A percentile compares a stretch with the other conserved stretches of the same genome.
These are phyloP conservation scores for Russula emetica DNA, from an alignment of 768 basidiomycete species.

Conservation along the genomic window DNA sequence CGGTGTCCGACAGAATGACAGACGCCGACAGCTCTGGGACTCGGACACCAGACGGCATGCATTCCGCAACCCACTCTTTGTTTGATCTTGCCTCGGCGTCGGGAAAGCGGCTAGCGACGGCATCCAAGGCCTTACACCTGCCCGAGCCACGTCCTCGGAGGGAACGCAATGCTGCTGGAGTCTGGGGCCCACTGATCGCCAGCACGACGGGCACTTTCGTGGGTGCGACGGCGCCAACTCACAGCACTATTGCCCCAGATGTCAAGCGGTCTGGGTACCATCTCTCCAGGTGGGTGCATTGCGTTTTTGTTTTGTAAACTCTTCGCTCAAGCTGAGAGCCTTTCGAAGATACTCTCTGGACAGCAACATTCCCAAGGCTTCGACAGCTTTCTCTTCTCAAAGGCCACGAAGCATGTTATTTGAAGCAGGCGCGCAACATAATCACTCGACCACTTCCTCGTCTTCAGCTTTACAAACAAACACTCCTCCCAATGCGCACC, in stretches of 20 bases:
- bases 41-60: slow-evolving; percentile 29
- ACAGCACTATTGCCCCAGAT: slow-evolving; percentile 51
- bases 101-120: slow-evolving; percentile 9
- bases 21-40: slow-evolving; percentile 25
- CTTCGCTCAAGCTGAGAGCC: neutral
- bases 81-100: slow-evolving; percentile 21
- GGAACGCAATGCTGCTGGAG: slow-evolving; percentile 53
- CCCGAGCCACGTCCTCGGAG: slow-evolving; percentile 33
- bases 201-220: slow-evolving; percentile 56
- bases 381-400: neutral
- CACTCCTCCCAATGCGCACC: neutral
- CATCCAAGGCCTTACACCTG: slow-evolving; percentile 16
- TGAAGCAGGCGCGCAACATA: slow-evolving; percentile 4
- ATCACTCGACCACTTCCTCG: neutral
- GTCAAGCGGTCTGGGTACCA: slow-evolving; percentile 60
- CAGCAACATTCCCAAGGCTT: slow-evolving; percentile 23
- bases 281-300: slow-evolving; percentile 50
- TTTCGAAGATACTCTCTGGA: slow-evolving; percentile 33
- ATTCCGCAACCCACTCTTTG: slow-evolving; percentile 14
- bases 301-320: neutral
- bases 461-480: neutral
- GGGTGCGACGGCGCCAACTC: slow-evolving; percentile 54
- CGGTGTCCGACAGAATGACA: slow-evolving; percentile 21
- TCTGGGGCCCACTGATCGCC: slow-evolving; percentile 67
- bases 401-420: slow-evolving; percentile 28